phyloP scores from a whole-genome alignment of 1,284 basidiomycete genomes.

The Leucoagaricus sp. region DNA sequence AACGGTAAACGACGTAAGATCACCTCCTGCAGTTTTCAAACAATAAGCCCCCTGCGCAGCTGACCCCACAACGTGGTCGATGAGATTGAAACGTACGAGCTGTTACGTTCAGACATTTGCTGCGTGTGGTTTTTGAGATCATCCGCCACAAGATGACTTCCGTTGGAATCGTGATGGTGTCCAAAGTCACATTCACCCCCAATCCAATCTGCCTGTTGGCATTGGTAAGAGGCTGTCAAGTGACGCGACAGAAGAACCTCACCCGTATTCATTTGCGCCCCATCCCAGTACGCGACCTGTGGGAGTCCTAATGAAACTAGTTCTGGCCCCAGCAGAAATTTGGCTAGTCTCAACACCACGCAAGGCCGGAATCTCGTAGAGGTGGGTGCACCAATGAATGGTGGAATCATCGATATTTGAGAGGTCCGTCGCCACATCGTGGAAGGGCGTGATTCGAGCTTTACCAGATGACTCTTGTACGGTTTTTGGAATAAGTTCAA shows the following conservation, averaged over 20 bases:
- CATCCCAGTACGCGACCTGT: slow-evolving; percentile 85
- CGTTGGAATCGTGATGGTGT: slow-evolving; percentile 81
- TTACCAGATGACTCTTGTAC: slow-evolving; percentile 53
- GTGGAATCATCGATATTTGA: slow-evolving; percentile 44
- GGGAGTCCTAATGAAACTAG: slow-evolving; percentile 71
- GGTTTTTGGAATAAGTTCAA: slow-evolving; percentile 64
- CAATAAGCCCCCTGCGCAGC: slow-evolving; percentile 9
- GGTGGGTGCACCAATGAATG: slow-evolving; percentile 70
- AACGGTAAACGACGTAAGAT: slow-evolving; percentile 79
- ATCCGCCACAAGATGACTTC: slow-evolving; percentile 77
- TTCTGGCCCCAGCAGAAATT: slow-evolving; percentile 74
- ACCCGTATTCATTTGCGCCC: slow-evolving; percentile 88
- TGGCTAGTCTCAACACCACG: slow-evolving; percentile 65
- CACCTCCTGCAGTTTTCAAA: slow-evolving; percentile 52
- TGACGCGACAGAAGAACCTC: slow-evolving; percentile 21
- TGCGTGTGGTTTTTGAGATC: slow-evolving; percentile 52
- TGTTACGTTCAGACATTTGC: slow-evolving; percentile 65
- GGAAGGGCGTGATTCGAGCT: slow-evolving; percentile 31
- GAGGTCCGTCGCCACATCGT: slow-evolving; percentile 33
- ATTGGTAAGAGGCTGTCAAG: slow-evolving; percentile 2
- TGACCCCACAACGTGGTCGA: background rate
- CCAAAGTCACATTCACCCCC: slow-evolving; percentile 66
- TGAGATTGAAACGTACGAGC: slow-evolving; percentile 51
- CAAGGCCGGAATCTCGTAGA: slow-evolving; percentile 84
- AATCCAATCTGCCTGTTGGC: slow-evolving; percentile 76